A percentile compares a stretch with the other conserved stretches of the same genome.
Evolutionary conservation across 164 flowering plant species (phyloP).

Genomic region (Pachysandra terminalis): DNA sequence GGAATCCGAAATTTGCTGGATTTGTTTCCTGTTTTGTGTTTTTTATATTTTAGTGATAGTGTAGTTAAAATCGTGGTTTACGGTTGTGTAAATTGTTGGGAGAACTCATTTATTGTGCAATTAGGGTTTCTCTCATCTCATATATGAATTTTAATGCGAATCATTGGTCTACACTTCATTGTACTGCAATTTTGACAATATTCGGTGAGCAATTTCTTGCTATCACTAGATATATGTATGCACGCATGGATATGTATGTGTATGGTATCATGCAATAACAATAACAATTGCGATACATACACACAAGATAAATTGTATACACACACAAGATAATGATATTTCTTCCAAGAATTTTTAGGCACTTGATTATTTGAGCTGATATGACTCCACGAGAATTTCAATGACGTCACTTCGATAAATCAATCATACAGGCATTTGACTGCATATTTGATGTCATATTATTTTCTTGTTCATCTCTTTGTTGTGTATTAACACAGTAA

Average conservation of each 20-base stretch:
- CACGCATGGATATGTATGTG: too few species aligned
- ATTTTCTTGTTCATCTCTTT: not conserved
- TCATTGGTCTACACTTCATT: too few species aligned
- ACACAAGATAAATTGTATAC: not conserved
- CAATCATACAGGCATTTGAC: not conserved
- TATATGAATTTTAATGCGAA: too few species aligned
- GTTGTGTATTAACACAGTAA: not conserved
- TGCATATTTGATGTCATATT: not conserved
- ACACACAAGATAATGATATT: not conserved
- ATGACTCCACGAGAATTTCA: not conserved
- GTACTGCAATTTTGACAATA: not conserved
- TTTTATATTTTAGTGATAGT: not conserved
- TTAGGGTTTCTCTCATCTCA: not conserved
- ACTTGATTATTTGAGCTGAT: not conserved
- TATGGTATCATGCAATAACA: too few species aligned
- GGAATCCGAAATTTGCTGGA: not conserved
- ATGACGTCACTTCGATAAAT: not conserved
- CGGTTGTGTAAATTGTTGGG: not conserved
- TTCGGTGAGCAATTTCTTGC: not conserved
- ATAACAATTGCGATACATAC: too few species aligned
- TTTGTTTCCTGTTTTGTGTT: not conserved
- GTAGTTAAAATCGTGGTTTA: not conserved
- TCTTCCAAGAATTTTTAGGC: not conserved
- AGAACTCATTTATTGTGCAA: not conserved
- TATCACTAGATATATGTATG: not conserved